These are phyloP conservation scores for Tulasnella sp. DNA, from an alignment of 768 basidiomycete genomes.

Conservation along the genomic window DNA sequence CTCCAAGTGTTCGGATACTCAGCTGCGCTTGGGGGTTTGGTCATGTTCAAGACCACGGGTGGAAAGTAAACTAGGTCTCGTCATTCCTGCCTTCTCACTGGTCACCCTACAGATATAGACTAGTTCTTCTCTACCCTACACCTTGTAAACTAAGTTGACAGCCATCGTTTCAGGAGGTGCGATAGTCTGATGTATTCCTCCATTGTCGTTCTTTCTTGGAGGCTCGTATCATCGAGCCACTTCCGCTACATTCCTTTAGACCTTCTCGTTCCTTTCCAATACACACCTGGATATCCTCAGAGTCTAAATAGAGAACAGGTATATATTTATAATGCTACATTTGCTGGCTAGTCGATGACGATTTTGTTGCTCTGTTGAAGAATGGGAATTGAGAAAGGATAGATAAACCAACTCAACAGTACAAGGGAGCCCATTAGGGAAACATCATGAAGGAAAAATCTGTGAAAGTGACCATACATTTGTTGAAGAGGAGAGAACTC, in stretches of 20 bases:
- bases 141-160: background rate
- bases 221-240: background rate
- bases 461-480: background rate
- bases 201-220: background rate
- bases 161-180: background rate
- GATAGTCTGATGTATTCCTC: background rate
- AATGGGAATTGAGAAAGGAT: background rate
- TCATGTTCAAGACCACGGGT: slow-evolving; percentile 68
- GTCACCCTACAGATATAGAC: background rate
- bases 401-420: background rate
- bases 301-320: background rate
- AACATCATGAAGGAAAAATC: background rate
- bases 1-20: slow-evolving; percentile 86
- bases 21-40: slow-evolving; percentile 71
- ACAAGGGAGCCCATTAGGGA: background rate
- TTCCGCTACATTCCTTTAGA: background rate
- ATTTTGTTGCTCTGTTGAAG: background rate
- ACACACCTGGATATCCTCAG: background rate
- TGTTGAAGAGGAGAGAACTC: background rate
- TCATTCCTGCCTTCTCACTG: background rate
- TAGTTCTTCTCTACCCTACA: background rate
- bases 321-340: background rate
- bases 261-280: background rate
- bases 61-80: slow-evolving; percentile 36
- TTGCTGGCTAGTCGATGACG: background rate